Base-by-base conservation (phyloP, 2,329 filamentous ascomycete species). In the Hymenoscyphus repandus region DNA sequence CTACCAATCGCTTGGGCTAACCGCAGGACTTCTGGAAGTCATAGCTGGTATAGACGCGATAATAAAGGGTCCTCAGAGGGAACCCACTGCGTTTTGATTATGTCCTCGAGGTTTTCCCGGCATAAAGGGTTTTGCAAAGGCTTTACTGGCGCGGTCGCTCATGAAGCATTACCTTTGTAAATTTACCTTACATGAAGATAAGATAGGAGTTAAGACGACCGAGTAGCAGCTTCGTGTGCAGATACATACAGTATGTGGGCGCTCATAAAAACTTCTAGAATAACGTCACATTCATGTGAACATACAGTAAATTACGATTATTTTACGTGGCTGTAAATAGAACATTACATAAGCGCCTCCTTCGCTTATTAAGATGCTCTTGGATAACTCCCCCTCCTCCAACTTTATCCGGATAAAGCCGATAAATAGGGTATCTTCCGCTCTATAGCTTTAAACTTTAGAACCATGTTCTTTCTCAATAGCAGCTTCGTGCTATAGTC, bases 11-110 rank as follows among this genome's bases (percentile, higher is more conserved):
- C n/a, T n/a, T n/a, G n/a, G n/a, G n/a, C n/a, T n/a, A n/a, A n/a
- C n/a, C n/a, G n/a, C n/a, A n/a, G n/a, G n/a, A n/a, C n/a, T n/a
- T n/a, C n/a, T n/a, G n/a, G n/a, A n/a, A n/a, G n/a, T n/a, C n/a
- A n/a, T n/a, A n/a, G n/a, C n/a, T n/a, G n/a, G n/a, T n/a, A n/a
- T n/a, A n/a, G n/a, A n/a, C 52, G 50, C 58, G 55, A 47, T 60
- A 33, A 48, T 58, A 48, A 18, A 67, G 53, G 27, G 62, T 65
- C 51, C 52, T 52, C 40, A 46, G 51, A 51, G 62, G 56, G 34
- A 64, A 58, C 9, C 50, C 40, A 11, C 52, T 49, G 33, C 52
- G 44, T 49, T 41, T 41, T 22, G 38, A 45, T 45, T 15, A 34
- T 45, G 51, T 53, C 22, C 41, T 53, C 34, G 27, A 47, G 49